phyloP scores from a whole-genome alignment of 495 filamentous ascomycete species.

The Evansstolkia leycettana region DNA sequence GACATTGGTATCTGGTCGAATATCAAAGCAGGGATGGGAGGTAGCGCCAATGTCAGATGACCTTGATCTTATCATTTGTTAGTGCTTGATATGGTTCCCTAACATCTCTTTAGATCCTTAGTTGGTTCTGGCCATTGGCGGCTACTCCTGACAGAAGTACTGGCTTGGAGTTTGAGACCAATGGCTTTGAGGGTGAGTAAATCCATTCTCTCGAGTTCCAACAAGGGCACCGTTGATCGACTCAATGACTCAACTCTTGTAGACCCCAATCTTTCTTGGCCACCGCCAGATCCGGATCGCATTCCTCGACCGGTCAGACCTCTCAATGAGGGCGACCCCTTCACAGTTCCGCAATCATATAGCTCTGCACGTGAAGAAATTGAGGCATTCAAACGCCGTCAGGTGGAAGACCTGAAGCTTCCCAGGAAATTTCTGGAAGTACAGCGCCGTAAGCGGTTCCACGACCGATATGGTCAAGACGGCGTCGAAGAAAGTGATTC shows the following conservation, averaged over 20 bases:
- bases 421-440: slow-evolving; percentile 14
- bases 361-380: slow-evolving; percentile 34
- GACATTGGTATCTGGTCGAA: slow-evolving; percentile 83
- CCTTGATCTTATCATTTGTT: neutral
- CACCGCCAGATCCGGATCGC: slow-evolving; percentile 82
- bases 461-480: slow-evolving; percentile 26
- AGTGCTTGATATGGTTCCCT: slow-evolving; percentile 1
- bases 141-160: slow-evolving; percentile 37
- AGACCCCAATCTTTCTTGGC: slow-evolving; percentile 56
- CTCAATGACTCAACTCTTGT: neutral
- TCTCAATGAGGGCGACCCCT: slow-evolving; percentile 13
- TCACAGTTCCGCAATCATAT: slow-evolving; percentile 16
- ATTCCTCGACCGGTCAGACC: slow-evolving; percentile 36
- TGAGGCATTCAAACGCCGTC: slow-evolving; percentile 43
- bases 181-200: slow-evolving; percentile 69
- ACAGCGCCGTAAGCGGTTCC: slow-evolving; percentile 38
- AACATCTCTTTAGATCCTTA: slow-evolving; percentile 23
- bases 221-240: neutral
- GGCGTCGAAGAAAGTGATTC: slow-evolving; percentile 14
- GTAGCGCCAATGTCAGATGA: slow-evolving; percentile 31
- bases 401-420: slow-evolving; percentile 41
- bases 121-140: slow-evolving; percentile 57
- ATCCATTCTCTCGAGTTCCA: neutral
- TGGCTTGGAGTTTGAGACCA: slow-evolving; percentile 64
- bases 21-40: slow-evolving; percentile 62